Base-by-base conservation (phyloP, 1,284 basidiomycete genomes). In the Schizopora paradoxa region DNA sequence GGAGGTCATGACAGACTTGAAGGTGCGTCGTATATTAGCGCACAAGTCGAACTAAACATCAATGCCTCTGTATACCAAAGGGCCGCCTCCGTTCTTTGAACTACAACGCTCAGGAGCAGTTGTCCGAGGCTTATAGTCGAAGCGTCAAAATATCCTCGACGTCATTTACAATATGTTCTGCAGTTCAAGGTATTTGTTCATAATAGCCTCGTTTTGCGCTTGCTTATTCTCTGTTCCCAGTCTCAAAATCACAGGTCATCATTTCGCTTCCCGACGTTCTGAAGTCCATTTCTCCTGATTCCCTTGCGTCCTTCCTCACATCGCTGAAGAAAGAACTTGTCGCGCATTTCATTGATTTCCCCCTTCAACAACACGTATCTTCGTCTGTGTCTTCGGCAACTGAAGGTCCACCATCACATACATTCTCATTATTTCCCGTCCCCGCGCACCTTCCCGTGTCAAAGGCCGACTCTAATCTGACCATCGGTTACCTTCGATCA, bases 81-180 rank as follows among this genome's bases (percentile, higher is more conserved):
- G 68, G 67, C 41, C 74, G 68, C 54, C 72, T 77, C 50, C 69
- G 71, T 45, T 72, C 75, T 2, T 62, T 75, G 6, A 72, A 69
- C 52, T 77, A 82, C 47, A 73, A 75, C 25, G 63, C 76, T 4
- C 79, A 86, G 56, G 86, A 89, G 49, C 80, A 86, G 54, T 67
- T 90, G 14, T 74, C 71, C 51, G 79, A 86, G 43, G 82, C 82
- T 2, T 88, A 77, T 55, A 62, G 71, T 11, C 72, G 77, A 51
- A 71, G 78, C 54, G 61, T 90, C 18, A 56, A 68, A 1, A 56
- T 83, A 22, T 69, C 73, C 5, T 60, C 73, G 2, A 68, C 67
- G 6, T 69, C 72, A 48, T 54, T 86, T 18, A 58, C 63, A 14
- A 67, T 86, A 44, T 66, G 65, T 43, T 64, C 74, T 6, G 66